These are phyloP conservation scores for Diplodia scrobiculata DNA, from an alignment of 2,329 filamentous ascomycete genomes.

Conservation along the genomic window DNA sequence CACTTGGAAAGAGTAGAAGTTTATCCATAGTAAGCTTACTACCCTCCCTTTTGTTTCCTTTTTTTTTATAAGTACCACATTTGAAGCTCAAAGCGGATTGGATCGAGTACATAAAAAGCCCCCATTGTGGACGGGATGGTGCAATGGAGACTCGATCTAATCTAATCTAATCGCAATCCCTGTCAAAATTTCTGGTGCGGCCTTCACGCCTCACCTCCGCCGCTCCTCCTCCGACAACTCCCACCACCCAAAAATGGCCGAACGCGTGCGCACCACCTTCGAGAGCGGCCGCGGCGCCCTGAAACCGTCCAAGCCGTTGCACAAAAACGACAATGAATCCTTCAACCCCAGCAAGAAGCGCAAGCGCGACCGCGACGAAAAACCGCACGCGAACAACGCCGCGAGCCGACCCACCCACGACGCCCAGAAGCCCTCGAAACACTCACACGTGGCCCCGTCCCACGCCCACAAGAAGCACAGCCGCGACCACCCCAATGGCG, in stretches of 20 bases:
- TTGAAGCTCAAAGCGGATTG: no score
- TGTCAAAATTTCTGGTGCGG: conserved; percentile 28
- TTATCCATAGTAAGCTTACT: no score
- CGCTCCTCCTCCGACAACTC: background rate
- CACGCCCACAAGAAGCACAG: conserved; percentile 6
- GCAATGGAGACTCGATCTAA: background rate
- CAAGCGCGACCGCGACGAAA: conserved; percentile 35
- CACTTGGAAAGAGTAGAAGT: no score
- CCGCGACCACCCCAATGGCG: background rate
- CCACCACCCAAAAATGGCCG: conserved; percentile 45
- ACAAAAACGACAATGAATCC: background rate
- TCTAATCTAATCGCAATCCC: conserved; percentile 27
- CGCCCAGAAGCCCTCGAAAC: background rate
- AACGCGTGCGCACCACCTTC: conserved; percentile 48
- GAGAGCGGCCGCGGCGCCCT: conserved; percentile 35
- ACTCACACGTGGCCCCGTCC: background rate
- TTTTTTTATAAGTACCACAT: no score
- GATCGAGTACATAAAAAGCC: no score
- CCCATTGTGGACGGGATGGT: no score
- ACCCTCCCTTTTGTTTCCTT: no score
- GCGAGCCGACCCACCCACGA: conserved; percentile 1
- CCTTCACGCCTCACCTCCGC: conserved; percentile 10
- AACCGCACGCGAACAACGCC: background rate
- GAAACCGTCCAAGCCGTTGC: conserved; percentile 28
- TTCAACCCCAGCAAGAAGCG: conserved; percentile 39